Evolutionary conservation across 1,284 basidiomycete genomes (phyloP).

Genomic region (Ganoderma multipileum): DNA sequence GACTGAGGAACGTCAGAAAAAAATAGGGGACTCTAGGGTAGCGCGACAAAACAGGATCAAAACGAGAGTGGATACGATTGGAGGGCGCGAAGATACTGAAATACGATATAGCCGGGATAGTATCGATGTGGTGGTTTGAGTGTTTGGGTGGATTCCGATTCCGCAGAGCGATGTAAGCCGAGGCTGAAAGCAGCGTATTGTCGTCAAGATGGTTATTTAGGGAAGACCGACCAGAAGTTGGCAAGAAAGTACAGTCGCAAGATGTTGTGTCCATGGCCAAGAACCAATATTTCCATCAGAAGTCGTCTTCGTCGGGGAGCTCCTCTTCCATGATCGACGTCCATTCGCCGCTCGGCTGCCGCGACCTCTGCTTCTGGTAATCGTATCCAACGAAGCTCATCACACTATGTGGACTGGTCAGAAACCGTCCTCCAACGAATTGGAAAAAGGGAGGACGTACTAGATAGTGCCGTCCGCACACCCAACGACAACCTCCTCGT

Average conservation of each 20-base stretch:
- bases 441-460: slow-evolving; percentile 51
- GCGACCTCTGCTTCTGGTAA: slow-evolving; percentile 46
- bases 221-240: neutral
- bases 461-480: slow-evolving; percentile 90
- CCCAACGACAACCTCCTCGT: slow-evolving; percentile 86
- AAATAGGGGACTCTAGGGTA: slow-evolving; percentile 36
- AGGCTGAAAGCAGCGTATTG: neutral
- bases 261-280: neutral
- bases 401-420: slow-evolving; percentile 50
- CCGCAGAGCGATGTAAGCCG: neutral
- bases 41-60: slow-evolving; percentile 6
- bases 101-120: neutral
- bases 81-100: neutral
- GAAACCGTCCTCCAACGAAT: slow-evolving; percentile 4
- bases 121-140: neutral
- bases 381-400: slow-evolving; percentile 80
- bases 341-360: slow-evolving; percentile 17
- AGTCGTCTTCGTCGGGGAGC: slow-evolving; percentile 19
- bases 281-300: slow-evolving; percentile 1
- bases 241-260: neutral
- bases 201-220: neutral
- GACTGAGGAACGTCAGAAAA: neutral
- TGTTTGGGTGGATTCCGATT: neutral
- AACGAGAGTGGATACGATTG: slow-evolving; percentile 15
- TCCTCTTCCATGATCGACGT: slow-evolving; percentile 25